Evolutionary conservation across 2,329 filamentous ascomycete genomes (phyloP), one percentile per base, ranked within the genome.

Genomic region (Aureobasidium uvarum): DNA sequence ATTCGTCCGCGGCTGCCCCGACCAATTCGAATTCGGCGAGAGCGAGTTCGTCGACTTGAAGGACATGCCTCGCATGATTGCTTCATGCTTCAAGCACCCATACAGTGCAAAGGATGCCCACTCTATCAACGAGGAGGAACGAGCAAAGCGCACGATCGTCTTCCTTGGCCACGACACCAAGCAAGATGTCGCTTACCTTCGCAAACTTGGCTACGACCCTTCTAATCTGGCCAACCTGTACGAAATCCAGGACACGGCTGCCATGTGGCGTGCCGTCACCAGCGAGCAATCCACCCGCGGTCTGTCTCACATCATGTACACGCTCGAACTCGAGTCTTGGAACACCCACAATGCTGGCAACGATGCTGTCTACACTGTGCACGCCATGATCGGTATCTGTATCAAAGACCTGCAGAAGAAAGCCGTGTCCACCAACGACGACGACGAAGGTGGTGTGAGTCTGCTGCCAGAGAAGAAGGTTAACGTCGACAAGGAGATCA

Each of bases 141-240:
- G 20, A 13, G 69, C 69, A 2, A 73, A 74, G 51, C 85, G 88
- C 31, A 87, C 86, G 48, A 77, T 96, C 51, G 80, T 96, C 28
- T 80, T 98, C 16, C 86, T 97, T 2, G 95, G 92, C 20, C 93
- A 97, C 72, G 88, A 90, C 66, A 76, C 89, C 11, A 71, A 76
- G 1, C 75, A 81, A 13, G 95, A 98, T 72, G 79, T 96, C 67
- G 77, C 79, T 0, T 92, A 89, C 73, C 82, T 96, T 13, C 76
- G 79, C 3, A 77, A 78, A 2, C 73, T 94, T n/a, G 88, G 87
- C 14, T 88, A 89, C 72, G 81, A 89, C 59, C 74, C 88, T 2
- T 72, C 78, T 62, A 78, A 80, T 14, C 77, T 86, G 7, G 74
- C 77, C 2, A 85, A 84, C 64, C 79, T 91, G 20, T 67, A 86